These are phyloP conservation scores for Umbilicus rupestris DNA, from an alignment of 164 flowering plant genomes.

Conservation along the genomic window DNA sequence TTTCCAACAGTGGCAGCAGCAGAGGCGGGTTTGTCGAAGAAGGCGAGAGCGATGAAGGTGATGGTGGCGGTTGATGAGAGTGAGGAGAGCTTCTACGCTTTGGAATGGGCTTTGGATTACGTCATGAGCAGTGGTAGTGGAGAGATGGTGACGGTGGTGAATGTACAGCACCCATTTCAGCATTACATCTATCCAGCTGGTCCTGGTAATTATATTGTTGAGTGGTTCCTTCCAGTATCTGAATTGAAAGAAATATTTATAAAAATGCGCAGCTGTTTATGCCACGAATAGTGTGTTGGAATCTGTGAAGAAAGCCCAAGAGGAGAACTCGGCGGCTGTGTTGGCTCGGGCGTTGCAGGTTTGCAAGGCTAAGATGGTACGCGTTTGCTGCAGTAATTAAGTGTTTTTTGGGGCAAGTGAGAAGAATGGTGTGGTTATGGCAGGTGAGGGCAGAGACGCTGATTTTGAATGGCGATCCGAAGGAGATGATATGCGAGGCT, in stretches of 20 bases:
- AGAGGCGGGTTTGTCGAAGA: neutral
- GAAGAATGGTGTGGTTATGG: neutral
- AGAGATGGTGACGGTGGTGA: slow-evolving; percentile 25
- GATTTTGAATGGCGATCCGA: slow-evolving; percentile 36
- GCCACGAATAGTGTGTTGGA: slow-evolving; percentile 20
- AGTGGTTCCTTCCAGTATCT: no score
- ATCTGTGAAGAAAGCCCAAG: slow-evolving; percentile 35
- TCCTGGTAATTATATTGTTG: slow-evolving; percentile 29
- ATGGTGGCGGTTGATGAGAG: slow-evolving; percentile 67
- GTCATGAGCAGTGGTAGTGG: slow-evolving; percentile 13
- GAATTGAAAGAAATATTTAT: neutral
- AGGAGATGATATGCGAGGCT: slow-evolving; percentile 38
- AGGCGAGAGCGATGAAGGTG: slow-evolving; percentile 32
- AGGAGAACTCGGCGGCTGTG: slow-evolving; percentile 21
- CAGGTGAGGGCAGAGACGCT: slow-evolving; percentile 36
- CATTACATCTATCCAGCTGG: slow-evolving; percentile 39
- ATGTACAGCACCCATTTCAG: slow-evolving; percentile 48
- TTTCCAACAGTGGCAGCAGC: neutral
- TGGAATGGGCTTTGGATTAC: slow-evolving; percentile 40
- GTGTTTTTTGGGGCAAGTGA: no score
- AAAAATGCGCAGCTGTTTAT: slow-evolving; percentile 19
- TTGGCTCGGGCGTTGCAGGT: slow-evolving; percentile 27
- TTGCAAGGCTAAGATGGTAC: slow-evolving; percentile 31
- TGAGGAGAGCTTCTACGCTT: slow-evolving; percentile 51
- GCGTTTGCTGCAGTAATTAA: neutral